These are phyloP conservation scores for Axilococcus clingmanii DNA, from an alignment of 139 green algal genomes.

Conservation along the genomic window DNA sequence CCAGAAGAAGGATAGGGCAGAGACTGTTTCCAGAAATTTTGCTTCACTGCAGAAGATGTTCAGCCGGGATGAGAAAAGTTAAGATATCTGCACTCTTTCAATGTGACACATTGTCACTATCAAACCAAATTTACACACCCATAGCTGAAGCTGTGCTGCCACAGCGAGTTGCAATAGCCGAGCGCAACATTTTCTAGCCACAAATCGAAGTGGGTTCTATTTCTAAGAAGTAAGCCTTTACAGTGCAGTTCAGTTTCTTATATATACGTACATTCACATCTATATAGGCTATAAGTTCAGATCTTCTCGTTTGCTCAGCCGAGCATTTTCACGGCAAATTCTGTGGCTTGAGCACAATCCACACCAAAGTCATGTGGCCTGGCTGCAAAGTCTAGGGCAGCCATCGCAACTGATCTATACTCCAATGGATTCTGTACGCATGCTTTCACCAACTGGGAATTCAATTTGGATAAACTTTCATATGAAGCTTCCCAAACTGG, in stretches of 20 bases:
- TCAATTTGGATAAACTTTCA: constrained; percentile 20
- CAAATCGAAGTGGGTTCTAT: too few relatives aligned
- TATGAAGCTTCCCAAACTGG: constrained; percentile 22
- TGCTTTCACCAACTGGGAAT: constrained; percentile 33
- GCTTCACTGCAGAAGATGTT: too few relatives aligned
- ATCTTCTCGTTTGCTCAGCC: constrained; percentile 19
- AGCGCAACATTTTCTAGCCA: too few relatives aligned
- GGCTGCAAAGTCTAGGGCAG: constrained; percentile 38
- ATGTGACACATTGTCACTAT: too few relatives aligned
- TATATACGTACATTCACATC: constrained; percentile 1
- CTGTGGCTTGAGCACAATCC: constrained; percentile 28
- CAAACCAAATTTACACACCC: too few relatives aligned
- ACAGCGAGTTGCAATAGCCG: too few relatives aligned
- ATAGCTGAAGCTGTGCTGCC: too few relatives aligned
- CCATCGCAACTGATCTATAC: constrained; percentile 33
- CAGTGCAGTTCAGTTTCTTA: neutral
- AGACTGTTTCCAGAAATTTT: too few relatives aligned
- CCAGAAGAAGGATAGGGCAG: too few relatives aligned
- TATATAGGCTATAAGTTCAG: neutral
- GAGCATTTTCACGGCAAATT: constrained; percentile 44
- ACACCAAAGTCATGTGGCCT: constrained; percentile 48
- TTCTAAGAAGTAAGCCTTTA: too few relatives aligned
- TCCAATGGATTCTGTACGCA: constrained; percentile 53
- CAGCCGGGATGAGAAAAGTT: too few relatives aligned
- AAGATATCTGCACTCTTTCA: too few relatives aligned